Percentiles rank a stretch among this genome's conserved stretches.
These are phyloP conservation scores for Beauveria rudraprayagi DNA, from an alignment of 2,329 filamentous ascomycete genomes.

Conservation along the genomic window DNA sequence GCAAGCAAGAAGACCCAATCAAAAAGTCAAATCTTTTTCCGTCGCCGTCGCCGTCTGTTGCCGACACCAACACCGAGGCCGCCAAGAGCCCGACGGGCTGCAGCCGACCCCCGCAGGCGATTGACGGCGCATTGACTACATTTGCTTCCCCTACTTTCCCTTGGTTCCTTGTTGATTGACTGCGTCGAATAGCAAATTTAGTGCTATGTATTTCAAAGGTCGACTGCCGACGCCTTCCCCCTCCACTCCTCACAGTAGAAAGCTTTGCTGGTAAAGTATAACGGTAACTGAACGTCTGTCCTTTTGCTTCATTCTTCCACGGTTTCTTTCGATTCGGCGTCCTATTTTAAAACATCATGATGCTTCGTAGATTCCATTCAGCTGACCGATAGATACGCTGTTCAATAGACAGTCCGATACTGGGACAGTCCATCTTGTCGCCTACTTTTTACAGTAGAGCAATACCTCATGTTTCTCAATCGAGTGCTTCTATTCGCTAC, in stretches of 20 bases:
- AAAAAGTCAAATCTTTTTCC: neutral
- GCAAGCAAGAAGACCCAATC: neutral
- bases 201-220: neutral
- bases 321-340: too few species aligned
- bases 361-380: too few species aligned
- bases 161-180: neutral
- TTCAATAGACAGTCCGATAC: neutral
- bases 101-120: neutral
- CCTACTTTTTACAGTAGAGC: too few species aligned
- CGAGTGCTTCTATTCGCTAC: neutral
- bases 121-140: neutral
- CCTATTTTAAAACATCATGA: too few species aligned
- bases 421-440: neutral
- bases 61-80: too few species aligned
- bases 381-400: too few species aligned
- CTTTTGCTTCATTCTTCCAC: too few species aligned
- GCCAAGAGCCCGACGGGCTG: too few species aligned
- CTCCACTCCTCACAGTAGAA: neutral
- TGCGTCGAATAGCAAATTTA: neutral
- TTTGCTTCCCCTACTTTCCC: neutral
- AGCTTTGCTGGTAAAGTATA: too few species aligned
- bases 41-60: neutral
- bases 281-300: too few species aligned
- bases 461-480: neutral
- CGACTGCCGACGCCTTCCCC: neutral